phyloP scores from a whole-genome alignment of 139 green algal species.

The Spirogloea muscicola region DNA sequence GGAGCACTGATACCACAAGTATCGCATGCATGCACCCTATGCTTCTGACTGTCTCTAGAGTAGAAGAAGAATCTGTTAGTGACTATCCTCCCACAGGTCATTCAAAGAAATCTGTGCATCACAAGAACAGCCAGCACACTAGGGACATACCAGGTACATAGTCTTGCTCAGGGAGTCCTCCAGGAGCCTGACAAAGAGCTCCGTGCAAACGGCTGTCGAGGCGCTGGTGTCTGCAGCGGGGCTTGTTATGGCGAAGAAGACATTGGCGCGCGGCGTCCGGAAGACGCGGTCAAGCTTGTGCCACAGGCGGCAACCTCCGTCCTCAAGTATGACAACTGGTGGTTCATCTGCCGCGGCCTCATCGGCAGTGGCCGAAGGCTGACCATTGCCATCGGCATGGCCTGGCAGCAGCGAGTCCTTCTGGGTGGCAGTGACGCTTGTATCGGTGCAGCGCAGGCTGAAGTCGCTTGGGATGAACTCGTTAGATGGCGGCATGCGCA shows the following conservation, averaged over 20 bases:
- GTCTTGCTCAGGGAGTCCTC: slow-evolving; percentile 83
- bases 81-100: no score
- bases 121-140: slow-evolving; percentile 26
- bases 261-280: slow-evolving; percentile 57
- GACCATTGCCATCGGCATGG: no score
- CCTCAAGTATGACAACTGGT: slow-evolving; percentile 63
- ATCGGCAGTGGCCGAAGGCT: not conserved
- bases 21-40: not conserved
- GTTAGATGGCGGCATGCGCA: slow-evolving; percentile 76
- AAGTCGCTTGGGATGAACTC: slow-evolving; percentile 65
- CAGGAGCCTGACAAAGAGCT: slow-evolving; percentile 73
- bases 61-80: no score
- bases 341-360: not conserved
- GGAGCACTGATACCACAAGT: not conserved
- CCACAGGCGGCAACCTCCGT: slow-evolving; percentile 69
- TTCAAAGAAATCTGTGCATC: no score
- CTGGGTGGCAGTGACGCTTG: not conserved
- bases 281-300: slow-evolving; percentile 78
- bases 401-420: no score
- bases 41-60: not conserved
- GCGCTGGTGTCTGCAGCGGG: slow-evolving; percentile 49
- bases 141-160: slow-evolving; percentile 76
- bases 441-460: not conserved
- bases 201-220: slow-evolving; percentile 38
- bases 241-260: slow-evolving; percentile 62